Evolutionary conservation across 2,329 filamentous ascomycete genomes (phyloP).

Genomic region (Hymenoscyphus scutula): DNA sequence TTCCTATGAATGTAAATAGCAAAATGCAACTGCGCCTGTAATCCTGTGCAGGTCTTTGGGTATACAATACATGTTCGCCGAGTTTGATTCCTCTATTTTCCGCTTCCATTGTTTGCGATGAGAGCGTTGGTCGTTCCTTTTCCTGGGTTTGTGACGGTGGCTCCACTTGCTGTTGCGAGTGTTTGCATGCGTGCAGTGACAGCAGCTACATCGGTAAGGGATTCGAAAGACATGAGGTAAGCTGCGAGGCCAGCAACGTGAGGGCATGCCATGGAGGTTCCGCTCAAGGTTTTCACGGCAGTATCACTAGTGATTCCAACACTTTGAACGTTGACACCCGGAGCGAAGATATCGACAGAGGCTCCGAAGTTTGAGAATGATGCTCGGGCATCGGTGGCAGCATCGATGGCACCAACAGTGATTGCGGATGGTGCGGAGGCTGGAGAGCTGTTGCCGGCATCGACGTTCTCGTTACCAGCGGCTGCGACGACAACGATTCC

Average conservation of each 20-base stretch:
- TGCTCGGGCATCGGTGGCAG: constrained; percentile 38
- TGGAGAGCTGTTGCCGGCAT: constrained; percentile 45
- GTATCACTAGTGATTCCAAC: constrained; percentile 45
- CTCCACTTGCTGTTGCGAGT: constrained; percentile 36
- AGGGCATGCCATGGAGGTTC: constrained; percentile 65
- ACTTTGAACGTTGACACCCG: constrained; percentile 46
- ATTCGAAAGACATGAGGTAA: constrained; percentile 57
- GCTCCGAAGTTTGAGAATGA: constrained; percentile 51
- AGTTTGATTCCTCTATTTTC: constrained; percentile 7
- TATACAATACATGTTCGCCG: background rate
- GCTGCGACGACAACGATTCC: constrained; percentile 54
- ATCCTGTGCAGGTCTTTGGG: background rate
- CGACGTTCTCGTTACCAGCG: constrained; percentile 49
- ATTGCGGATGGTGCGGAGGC: constrained; percentile 48
- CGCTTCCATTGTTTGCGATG: constrained; percentile 15
- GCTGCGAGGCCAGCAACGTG: constrained; percentile 67
- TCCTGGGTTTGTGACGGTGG: constrained; percentile 3
- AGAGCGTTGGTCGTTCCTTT: constrained; percentile 9
- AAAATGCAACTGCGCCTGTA: background rate
- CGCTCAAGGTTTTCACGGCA: constrained; percentile 49
- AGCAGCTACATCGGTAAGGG: constrained; percentile 39
- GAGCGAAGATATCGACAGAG: constrained; percentile 51
- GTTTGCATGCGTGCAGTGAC: constrained; percentile 39
- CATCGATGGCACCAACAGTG: constrained; percentile 51
- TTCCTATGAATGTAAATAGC: constrained; percentile 2